Evolutionary conservation across 164 flowering plant species (phyloP).

Genomic region (Kalanchoe fedtschenkoi): DNA sequence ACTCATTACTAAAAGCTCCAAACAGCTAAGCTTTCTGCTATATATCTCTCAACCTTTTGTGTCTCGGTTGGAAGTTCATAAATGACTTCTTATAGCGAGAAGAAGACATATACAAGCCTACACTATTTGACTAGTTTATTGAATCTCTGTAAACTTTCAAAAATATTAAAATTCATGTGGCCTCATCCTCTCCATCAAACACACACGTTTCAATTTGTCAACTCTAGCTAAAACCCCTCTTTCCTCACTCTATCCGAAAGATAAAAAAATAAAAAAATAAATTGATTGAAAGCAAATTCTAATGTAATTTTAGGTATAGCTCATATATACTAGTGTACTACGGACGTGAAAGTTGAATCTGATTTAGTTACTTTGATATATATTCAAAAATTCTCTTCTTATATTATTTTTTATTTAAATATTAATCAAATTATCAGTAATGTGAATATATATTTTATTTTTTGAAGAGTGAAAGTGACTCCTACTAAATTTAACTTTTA

Average conservation of each 20-base stretch:
- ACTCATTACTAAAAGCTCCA: neutral
- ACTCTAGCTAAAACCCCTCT: neutral
- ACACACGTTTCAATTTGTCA: neutral
- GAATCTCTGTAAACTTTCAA: neutral
- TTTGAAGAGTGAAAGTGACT: no score
- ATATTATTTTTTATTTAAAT: no score
- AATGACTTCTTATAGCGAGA: neutral
- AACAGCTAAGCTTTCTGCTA: neutral
- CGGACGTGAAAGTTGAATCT: no score
- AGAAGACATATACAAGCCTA: neutral
- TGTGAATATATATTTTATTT: no score
- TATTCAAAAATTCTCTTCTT: no score
- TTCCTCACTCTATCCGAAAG: neutral
- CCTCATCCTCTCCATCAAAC: constrained; percentile 4
- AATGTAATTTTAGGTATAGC: no score
- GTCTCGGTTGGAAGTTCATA: neutral
- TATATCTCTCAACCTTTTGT: neutral
- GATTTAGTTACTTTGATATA: no score
- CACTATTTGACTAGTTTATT: constrained; percentile 2
- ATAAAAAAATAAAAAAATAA: neutral
- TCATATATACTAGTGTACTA: no score
- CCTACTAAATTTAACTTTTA: no score
- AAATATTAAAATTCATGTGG: constrained; percentile 1
- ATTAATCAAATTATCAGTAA: no score
- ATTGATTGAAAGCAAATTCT: no score